phyloP scores from a whole-genome alignment of 345 rosid species.

The Syzygium aqueum region DNA sequence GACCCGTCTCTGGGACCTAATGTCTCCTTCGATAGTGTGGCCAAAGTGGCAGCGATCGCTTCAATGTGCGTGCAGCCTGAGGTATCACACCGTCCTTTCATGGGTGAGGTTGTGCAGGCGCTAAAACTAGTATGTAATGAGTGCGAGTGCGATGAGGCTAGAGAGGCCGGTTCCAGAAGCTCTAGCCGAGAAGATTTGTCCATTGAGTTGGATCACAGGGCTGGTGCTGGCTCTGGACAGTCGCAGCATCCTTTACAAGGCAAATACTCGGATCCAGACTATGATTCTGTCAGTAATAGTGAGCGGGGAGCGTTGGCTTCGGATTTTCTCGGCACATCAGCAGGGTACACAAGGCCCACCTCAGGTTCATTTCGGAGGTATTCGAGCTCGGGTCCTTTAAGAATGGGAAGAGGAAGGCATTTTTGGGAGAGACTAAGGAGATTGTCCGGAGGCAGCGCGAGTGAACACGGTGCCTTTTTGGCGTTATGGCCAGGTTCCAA shows the following conservation, averaged over 20 bases:
- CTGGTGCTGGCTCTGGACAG: conserved; percentile 36
- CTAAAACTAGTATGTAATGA: conserved; percentile 80
- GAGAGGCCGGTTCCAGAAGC: conserved; percentile 45
- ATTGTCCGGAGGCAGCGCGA: conserved; percentile 52
- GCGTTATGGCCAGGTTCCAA: conserved; percentile 52
- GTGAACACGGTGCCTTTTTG: conserved; percentile 44
- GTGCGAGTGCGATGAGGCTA: conserved; percentile 68
- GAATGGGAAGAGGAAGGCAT: conserved; percentile 32
- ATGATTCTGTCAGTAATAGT: conserved; percentile 45
- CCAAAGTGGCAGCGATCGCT: conserved; percentile 53
- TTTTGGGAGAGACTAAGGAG: conserved; percentile 63
- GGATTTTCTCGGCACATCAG: conserved; percentile 38
- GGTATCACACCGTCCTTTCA: conserved; percentile 92
- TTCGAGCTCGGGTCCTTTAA: conserved; percentile 71
- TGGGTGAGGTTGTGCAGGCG: conserved; percentile 99
- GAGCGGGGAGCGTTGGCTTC: conserved; percentile 55
- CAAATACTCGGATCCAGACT: conserved; percentile 22
- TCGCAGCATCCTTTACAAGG: conserved; percentile 22
- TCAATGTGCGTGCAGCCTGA: conserved; percentile 97
- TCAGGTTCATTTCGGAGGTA: conserved; percentile 45
- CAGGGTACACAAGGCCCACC: conserved; percentile 20
- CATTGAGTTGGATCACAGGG: conserved; percentile 33
- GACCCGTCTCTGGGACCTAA: conserved; percentile 62
- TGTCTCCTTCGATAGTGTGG: conserved; percentile 68
- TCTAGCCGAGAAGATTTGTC: conserved; percentile 39